These are phyloP conservation scores for Ilyonectria destructans DNA, from an alignment of 2,329 filamentous ascomycete genomes.

Conservation along the genomic window DNA sequence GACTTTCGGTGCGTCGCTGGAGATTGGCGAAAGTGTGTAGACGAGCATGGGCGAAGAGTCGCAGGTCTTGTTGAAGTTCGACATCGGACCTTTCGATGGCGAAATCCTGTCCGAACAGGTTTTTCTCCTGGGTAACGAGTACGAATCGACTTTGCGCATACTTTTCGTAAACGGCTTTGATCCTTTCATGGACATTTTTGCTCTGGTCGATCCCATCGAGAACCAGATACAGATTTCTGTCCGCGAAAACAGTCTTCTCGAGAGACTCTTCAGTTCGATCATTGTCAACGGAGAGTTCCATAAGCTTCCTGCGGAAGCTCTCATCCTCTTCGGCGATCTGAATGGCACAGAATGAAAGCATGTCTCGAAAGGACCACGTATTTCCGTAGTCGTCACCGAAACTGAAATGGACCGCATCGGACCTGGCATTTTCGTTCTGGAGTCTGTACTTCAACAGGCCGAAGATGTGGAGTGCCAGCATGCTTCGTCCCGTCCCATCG, in stretches of 20 bases:
- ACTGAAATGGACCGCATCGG: neutral
- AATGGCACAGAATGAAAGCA: neutral
- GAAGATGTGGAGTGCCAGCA: neutral
- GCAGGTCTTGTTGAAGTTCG: neutral
- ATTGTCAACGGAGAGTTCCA: too few relatives aligned
- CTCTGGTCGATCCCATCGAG: neutral
- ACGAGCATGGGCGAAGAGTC: neutral
- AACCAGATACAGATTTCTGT: neutral
- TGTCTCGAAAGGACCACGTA: neutral
- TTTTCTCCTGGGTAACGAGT: neutral
- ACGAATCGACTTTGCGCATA: neutral
- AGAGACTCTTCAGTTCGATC: too few relatives aligned
- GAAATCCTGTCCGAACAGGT: neutral
- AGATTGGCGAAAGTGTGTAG: neutral
- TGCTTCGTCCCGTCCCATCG: neutral
- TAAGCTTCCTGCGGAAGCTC: neutral
- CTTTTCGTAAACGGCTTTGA: too few relatives aligned
- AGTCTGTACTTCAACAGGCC: neutral
- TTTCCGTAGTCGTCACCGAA: neutral
- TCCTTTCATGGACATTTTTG: too few relatives aligned
- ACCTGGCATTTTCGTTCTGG: neutral
- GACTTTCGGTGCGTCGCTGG: neutral
- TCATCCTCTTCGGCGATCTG: neutral
- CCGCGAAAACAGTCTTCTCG: neutral
- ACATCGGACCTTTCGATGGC: neutral